Conservation (phyloP, 768 basidiomycete species). For the Cyathus striatus region DNA sequence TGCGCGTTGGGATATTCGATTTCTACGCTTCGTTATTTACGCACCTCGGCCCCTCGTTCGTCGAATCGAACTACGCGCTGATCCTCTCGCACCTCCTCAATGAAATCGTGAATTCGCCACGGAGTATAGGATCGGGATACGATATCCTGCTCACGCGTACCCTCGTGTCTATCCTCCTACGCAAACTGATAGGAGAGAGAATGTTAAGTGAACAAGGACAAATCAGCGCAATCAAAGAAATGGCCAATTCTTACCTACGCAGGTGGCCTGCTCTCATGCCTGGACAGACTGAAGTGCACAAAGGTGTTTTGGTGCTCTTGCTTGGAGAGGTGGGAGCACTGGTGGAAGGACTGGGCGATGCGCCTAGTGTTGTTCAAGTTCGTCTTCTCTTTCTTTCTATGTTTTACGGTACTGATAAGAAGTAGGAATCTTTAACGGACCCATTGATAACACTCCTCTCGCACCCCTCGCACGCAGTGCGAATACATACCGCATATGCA, state of each 20-base stretch:
- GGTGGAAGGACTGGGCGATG: conserved; percentile 86
- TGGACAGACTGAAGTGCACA: conserved; percentile 65
- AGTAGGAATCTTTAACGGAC: conserved; percentile 81
- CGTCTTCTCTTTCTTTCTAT: too few relatives aligned
- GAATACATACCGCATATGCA: conserved; percentile 82
- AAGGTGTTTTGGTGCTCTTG: conserved; percentile 65
- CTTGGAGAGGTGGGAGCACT: conserved; percentile 83
- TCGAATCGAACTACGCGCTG: conserved; percentile 78
- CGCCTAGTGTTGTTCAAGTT: conserved; percentile 84
- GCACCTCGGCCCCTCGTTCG: conserved; percentile 69
- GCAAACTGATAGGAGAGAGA: conserved; percentile 83
- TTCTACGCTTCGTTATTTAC: conserved; percentile 78
- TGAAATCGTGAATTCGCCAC: conserved; percentile 65
- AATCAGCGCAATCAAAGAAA: conserved; percentile 84
- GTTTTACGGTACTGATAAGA: too few relatives aligned
- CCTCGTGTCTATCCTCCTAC: conserved; percentile 69
- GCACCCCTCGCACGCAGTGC: conserved; percentile 85
- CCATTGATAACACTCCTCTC: conserved; percentile 80
- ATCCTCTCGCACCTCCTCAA: conserved; percentile 74
- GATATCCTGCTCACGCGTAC: conserved; percentile 71
- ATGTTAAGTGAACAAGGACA: conserved; percentile 94
- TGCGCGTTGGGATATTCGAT: conserved; percentile 83
- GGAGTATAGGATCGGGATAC: conserved; percentile 54
- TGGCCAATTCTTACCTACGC: conserved; percentile 77
- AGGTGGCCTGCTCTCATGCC: conserved; percentile 94